Conservation (phyloP, 2,329 filamentous ascomycete species). For the Aspergillus texensis region DNA sequence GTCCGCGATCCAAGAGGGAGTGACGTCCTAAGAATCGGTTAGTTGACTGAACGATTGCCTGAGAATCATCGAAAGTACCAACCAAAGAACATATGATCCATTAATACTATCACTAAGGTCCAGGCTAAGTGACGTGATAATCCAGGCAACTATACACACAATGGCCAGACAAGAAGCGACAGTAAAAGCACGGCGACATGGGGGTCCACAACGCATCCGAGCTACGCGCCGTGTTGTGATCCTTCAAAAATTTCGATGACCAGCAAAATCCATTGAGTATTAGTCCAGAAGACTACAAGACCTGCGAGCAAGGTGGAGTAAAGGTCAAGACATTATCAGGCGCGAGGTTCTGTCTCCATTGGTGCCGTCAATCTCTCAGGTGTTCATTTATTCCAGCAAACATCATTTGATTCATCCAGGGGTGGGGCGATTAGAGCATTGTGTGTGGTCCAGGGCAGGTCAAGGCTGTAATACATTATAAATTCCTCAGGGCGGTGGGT, state of each 20-base stretch:
- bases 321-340: background rate
- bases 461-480: background rate
- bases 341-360: background rate
- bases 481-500: background rate
- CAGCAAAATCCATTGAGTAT: slow-evolving; percentile 1
- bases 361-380: background rate
- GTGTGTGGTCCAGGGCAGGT: background rate
- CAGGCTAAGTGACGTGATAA: slow-evolving; percentile 9
- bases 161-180: slow-evolving; percentile 6
- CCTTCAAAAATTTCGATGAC: slow-evolving; percentile 1
- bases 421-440: background rate
- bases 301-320: background rate
- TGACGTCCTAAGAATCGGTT: slow-evolving; percentile 5
- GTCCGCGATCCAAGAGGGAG: slow-evolving; percentile 21
- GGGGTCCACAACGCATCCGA: slow-evolving; percentile 5
- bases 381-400: background rate
- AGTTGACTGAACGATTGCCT: background rate
- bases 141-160: slow-evolving; percentile 10
- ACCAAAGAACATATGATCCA: slow-evolving; percentile 9
- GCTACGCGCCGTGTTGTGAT: slow-evolving; percentile 7
- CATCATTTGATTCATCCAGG: background rate
- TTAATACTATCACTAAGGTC: slow-evolving; percentile 8
- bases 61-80: slow-evolving; percentile 7
- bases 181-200: slow-evolving; percentile 7
- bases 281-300: slow-evolving; percentile 7